These are phyloP conservation scores for Geranium incanum DNA, from an alignment of 441 rosid genomes.

Conservation along the genomic window DNA sequence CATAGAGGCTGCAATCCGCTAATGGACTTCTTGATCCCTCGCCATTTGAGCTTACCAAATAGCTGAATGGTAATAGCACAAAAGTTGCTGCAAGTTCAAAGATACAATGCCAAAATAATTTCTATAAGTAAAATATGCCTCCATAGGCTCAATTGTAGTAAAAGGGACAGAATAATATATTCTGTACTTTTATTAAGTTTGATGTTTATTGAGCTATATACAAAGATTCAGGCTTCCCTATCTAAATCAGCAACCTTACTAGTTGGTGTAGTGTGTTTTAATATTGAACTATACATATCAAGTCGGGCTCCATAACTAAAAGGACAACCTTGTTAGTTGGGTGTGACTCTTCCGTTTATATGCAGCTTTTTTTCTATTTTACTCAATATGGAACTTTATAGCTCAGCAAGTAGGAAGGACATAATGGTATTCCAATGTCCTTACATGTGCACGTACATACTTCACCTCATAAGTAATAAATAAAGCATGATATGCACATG, in stretches of 20 bases:
- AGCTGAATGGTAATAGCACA: constrained; percentile 80
- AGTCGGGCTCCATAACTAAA: too few relatives aligned
- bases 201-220: not conserved
- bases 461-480: not conserved
- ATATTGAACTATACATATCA: too few relatives aligned
- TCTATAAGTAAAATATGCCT: not conserved
- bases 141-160: not conserved
- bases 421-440: too few relatives aligned
- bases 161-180: not conserved
- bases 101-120: constrained; percentile 16
- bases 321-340: too few relatives aligned
- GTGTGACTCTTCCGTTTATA: too few relatives aligned
- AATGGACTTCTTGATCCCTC: constrained; percentile 56
- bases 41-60: constrained; percentile 61
- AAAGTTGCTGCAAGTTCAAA: constrained; percentile 64
- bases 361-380: too few relatives aligned
- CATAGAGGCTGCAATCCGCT: constrained; percentile 75
- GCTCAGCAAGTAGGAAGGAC: too few relatives aligned
- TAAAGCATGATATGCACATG: not conserved
- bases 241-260: not conserved
- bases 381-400: too few relatives aligned
- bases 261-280: not conserved
- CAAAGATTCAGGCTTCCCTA: not conserved
- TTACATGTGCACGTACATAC: not conserved
- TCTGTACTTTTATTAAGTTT: not conserved